Evolutionary conservation across 805 yeast genomes (phyloP).

Genomic region (Diddensiella transvaalensis): DNA sequence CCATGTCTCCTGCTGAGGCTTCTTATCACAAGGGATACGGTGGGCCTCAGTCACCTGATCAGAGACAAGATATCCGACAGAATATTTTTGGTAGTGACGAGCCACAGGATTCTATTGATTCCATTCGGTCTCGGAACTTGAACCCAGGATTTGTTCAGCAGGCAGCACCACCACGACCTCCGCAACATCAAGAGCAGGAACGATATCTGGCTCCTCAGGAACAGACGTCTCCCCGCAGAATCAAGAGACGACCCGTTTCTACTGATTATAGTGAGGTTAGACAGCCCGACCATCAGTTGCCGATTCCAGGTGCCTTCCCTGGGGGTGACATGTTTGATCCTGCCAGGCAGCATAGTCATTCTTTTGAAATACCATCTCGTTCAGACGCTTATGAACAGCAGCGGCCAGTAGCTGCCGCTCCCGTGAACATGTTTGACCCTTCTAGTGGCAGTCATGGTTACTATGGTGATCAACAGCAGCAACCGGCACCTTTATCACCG

Average conservation of each 20-base stretch:
- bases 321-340: constrained; percentile 1
- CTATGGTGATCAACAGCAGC: constrained; percentile 5
- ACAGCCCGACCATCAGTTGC: not conserved
- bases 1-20: not conserved
- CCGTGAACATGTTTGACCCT: constrained; percentile 25
- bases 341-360: not conserved
- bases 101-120: constrained; percentile 21
- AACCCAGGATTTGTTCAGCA: constrained; percentile 8
- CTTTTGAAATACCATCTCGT: not conserved
- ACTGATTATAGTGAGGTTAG: constrained; percentile 7
- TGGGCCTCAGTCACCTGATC: constrained; percentile 12
- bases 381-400: not conserved
- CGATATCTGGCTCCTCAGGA: constrained; percentile 11
- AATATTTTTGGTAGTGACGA: constrained; percentile 25
- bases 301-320: not conserved
- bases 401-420: constrained; percentile 4
- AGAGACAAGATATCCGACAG: constrained; percentile 27
- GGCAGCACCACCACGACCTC: not conserved
- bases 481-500: constrained; percentile 8
- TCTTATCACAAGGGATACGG: not conserved
- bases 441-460: constrained; percentile 11
- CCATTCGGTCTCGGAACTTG: constrained; percentile 17
- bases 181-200: not conserved
- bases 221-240: constrained; percentile 8
- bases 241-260: constrained; percentile 21